Evolutionary conservation across 176 grass and related monocot genomes (phyloP), one percentile per base, ranked within the genome.

Genomic region (Coix lacrymajobi): DNA sequence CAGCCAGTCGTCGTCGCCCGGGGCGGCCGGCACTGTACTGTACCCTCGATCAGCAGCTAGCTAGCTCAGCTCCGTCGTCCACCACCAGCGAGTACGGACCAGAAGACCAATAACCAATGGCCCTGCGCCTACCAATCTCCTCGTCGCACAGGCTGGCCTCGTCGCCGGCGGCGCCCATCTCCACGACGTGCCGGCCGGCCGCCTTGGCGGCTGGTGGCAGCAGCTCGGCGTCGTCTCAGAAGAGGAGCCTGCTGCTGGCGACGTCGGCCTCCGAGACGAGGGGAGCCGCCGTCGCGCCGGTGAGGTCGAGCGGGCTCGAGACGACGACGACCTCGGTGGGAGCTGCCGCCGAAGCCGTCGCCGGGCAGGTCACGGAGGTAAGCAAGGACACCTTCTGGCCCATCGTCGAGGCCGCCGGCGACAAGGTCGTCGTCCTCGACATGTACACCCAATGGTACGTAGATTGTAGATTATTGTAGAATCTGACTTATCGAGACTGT

Each of bases 381-480:
- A 84, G 28, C 67, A 99, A 99, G 84, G 93, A 99, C 60, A 99
- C 91, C 38, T 99, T 99, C 89, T 99, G 93, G 93, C 91, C 93
- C 48, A 93, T 89, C 70, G 93, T 99, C 63, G 82, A 96, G 68
- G 85, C 93, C 32, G 91, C 97, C 76, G 93, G 83, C 56, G 63
- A 88, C 20, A 94, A 92, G 85, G 7, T 94, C 28, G 93, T 99
- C 63, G 93, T 99, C 60, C 89, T 99, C 14, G 97, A 99, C 80
- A 96, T 99, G 97, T 99, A 99, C 78, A 96, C 97, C 16, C 85
- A 96, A 88, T 99, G 97, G 97, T 99, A 89, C 12, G 4, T n/a
- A n/a, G n/a, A n/a, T n/a, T n/a, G n/a, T n/a, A n/a, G n/a, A n/a
- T n/a, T n/a, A n/a, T n/a, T n/a, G n/a, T n/a, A n/a, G 20, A 51